Conservation (phyloP, 1,139 yeast genomes). For the Pichia sp. region DNA sequence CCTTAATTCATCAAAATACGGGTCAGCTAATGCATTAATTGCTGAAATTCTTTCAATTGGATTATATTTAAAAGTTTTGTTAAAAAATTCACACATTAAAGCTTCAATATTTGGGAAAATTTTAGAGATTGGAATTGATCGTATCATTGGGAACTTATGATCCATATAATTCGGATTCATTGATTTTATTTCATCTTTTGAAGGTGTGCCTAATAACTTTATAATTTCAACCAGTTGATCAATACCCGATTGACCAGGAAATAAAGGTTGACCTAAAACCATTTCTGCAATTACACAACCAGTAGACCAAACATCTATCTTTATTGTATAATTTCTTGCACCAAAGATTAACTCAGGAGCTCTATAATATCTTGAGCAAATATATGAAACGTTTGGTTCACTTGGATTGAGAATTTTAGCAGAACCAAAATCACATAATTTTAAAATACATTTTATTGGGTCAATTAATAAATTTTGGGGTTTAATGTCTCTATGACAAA, state of each 20-base stretch:
- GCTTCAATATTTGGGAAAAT: slow-evolving; percentile 64
- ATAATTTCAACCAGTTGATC: slow-evolving; percentile 96
- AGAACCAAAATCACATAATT: slow-evolving; percentile 97
- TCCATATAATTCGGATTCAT: slow-evolving; percentile 98
- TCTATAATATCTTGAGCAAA: slow-evolving; percentile 92
- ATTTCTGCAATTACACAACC: slow-evolving; percentile 98
- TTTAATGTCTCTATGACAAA: slow-evolving; percentile 95
- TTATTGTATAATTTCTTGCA: slow-evolving; percentile 64
- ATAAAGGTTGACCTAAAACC: slow-evolving; percentile 88
- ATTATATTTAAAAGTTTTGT: slow-evolving; percentile 61
- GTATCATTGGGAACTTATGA: slow-evolving; percentile 92
- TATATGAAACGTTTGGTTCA: slow-evolving; percentile 93
- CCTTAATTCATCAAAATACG: slow-evolving; percentile 72
- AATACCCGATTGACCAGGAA: slow-evolving; percentile 96
- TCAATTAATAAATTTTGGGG: slow-evolving; percentile 91
- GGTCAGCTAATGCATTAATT: slow-evolving; percentile 59
- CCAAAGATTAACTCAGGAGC: slow-evolving; percentile 87
- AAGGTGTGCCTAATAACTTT: slow-evolving; percentile 91
- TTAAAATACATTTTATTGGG: slow-evolving; percentile 75
- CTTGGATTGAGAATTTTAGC: slow-evolving; percentile 85
- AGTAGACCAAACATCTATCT: slow-evolving; percentile 95
- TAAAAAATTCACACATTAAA: slow-evolving; percentile 60
- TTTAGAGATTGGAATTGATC: slow-evolving; percentile 82
- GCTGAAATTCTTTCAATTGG: slow-evolving; percentile 69
- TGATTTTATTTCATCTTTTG: slow-evolving; percentile 82